Evolutionary conservation across 2,329 filamentous ascomycete genomes (phyloP).

Genomic region (Diaporthe sp.): DNA sequence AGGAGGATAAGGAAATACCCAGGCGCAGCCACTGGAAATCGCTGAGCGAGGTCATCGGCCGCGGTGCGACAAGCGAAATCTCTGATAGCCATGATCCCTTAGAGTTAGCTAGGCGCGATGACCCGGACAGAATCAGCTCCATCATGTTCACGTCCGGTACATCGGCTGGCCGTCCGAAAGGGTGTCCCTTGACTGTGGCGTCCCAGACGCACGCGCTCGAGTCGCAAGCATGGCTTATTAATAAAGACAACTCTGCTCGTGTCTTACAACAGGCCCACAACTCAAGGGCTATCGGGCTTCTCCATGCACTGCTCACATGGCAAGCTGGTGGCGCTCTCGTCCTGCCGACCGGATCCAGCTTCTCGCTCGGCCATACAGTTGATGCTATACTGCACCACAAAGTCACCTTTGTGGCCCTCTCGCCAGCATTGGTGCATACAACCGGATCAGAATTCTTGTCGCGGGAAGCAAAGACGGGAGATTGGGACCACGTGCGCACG

Average conservation of each 20-base stretch:
- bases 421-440: neutral
- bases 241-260: neutral
- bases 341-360: conserved; percentile 12
- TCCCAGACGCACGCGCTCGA: conserved; percentile 6
- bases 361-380: conserved; percentile 4
- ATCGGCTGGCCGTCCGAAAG: neutral
- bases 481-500: neutral
- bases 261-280: neutral
- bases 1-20: neutral
- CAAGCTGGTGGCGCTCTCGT: neutral
- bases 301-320: conserved; percentile 12
- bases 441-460: neutral
- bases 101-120: neutral
- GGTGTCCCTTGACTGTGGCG: neutral
- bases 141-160: conserved; percentile 7
- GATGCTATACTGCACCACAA: conserved; percentile 1
- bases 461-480: neutral
- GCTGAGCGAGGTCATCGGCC: neutral
- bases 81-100: neutral
- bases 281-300: neutral
- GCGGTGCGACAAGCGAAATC: neutral
- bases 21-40: neutral
- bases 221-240: conserved; percentile 8
- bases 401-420: neutral
- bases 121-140: neutral